These are phyloP conservation scores for Aureobasidium sp. DNA, from an alignment of 2,329 filamentous ascomycete species.

Conservation along the genomic window DNA sequence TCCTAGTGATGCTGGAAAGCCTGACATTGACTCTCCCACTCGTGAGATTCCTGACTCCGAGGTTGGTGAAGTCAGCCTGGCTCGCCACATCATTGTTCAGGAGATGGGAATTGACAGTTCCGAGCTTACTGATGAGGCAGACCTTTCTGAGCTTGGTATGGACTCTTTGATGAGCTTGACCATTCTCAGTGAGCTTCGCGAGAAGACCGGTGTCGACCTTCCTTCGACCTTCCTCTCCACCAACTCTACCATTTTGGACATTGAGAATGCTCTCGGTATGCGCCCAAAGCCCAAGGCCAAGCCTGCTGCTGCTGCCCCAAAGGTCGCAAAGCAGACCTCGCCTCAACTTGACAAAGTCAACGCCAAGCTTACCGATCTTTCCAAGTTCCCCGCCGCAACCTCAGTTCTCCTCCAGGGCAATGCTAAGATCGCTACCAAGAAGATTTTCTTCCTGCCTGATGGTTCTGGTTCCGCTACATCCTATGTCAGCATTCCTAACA, in stretches of 20 bases:
- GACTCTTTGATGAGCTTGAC: conserved; percentile 48
- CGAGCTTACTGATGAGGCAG: conserved; percentile 48
- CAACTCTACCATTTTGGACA: conserved; percentile 57
- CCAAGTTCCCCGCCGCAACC: conserved; percentile 40
- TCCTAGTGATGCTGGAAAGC: conserved; percentile 36
- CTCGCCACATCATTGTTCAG: conserved; percentile 43
- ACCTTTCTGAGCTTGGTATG: conserved; percentile 54
- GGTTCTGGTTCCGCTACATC: conserved; percentile 57
- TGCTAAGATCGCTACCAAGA: conserved; percentile 49
- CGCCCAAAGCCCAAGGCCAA: conserved; percentile 34
- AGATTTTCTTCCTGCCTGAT: conserved; percentile 47
- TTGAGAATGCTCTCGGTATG: conserved; percentile 58
- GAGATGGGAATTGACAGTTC: conserved; percentile 60
- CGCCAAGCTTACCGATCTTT: conserved; percentile 41
- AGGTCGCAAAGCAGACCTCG: conserved; percentile 24
- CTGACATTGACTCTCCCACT: conserved; percentile 27
- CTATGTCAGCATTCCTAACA: conserved; percentile 54
- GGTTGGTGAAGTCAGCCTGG: conserved; percentile 37
- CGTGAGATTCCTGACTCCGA: conserved; percentile 28
- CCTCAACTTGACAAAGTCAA: conserved; percentile 42
- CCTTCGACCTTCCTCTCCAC: conserved; percentile 50
- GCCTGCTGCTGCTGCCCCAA: conserved; percentile 22
- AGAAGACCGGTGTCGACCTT: conserved; percentile 44
- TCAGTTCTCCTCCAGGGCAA: conserved; percentile 53
- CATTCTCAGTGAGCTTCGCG: conserved; percentile 44